Evolutionary conservation across 768 basidiomycete species (phyloP), one percentile per base, ranked within the genome.

Genomic region (Phanerochaete carnosa): DNA sequence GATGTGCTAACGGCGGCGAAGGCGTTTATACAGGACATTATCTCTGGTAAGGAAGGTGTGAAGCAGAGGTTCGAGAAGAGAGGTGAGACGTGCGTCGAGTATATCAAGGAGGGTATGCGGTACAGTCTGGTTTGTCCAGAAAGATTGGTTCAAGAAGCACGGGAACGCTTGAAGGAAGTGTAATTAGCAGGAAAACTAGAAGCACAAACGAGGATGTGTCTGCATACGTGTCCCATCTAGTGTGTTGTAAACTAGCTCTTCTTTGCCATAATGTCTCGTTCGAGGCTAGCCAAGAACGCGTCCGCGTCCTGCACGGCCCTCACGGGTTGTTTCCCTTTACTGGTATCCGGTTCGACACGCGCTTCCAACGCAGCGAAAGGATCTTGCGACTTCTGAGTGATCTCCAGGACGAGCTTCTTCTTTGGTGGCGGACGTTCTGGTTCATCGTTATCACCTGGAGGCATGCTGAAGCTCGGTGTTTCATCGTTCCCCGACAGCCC

Each of bases 281-380:
- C 87, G 13, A 92, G 75, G 59, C 82, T 78, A 13, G 88, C 84
- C 55, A 92, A 68, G 66, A 92, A 92, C 28, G 74, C 75, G 60
- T 90, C 89, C 1, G 89, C 88, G 23, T 80, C 79, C 50, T 72
- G 67, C 12, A 67, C 65, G 26, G 45, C 57, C 37, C 59, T 68
- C 64, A 54, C 45, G 43, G 59, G 75, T 68, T 45, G 58, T 62
- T 69, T 77, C 29, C 30, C 61, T 59, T 67, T 69, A 28, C 58
- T 54, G 58, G 19, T 63, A 45, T 25, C 58, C 9, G 69, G 33
- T 12, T 58, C 53, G 19, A 68, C 69, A 33, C 65, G 66, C 32
- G 66, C 69, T 69, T 87, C 85, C 43, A 85, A 69, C 5, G 76
- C 69, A 23, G 80, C 79, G 55, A 86, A 84, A 2, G 86, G 82